phyloP scores from a whole-genome alignment of 2,329 filamentous ascomycete species.

The Hymenotorrendiella dingleyae region DNA sequence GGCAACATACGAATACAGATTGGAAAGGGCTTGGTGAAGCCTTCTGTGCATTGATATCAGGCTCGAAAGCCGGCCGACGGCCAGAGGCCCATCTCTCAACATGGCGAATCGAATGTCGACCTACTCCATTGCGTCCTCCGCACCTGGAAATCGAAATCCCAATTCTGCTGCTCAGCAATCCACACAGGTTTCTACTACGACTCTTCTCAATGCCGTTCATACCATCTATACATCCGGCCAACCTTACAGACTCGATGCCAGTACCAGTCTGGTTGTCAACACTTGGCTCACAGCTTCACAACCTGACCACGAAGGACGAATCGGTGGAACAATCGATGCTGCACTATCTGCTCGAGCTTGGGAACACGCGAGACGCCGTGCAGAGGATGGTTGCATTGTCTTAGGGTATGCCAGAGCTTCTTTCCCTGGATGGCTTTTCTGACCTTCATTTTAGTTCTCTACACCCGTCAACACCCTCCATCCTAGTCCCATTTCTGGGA shows the following conservation, averaged over 20 bases:
- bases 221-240: constrained; percentile 77
- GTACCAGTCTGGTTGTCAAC: constrained; percentile 88
- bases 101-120: constrained; percentile 45
- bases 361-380: constrained; percentile 92
- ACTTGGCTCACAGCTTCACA: constrained; percentile 85
- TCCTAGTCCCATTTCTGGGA: constrained; percentile 74
- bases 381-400: constrained; percentile 91
- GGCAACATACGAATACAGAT: background rate
- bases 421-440: background rate
- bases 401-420: constrained; percentile 58
- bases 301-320: constrained; percentile 59
- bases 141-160: constrained; percentile 47
- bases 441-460: constrained; percentile 58
- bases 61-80: constrained; percentile 10
- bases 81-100: constrained; percentile 12
- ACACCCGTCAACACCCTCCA: constrained; percentile 79
- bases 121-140: constrained; percentile 62
- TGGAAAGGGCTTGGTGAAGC: background rate
- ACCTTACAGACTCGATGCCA: constrained; percentile 82
- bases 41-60: too few relatives aligned
- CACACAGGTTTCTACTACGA: constrained; percentile 84
- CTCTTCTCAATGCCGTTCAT: constrained; percentile 85
- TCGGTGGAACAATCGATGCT: constrained; percentile 74
- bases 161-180: constrained; percentile 59
- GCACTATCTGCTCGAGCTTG: constrained; percentile 77